These are phyloP conservation scores for Colletotrichum horii DNA, from an alignment of 2,329 filamentous ascomycete genomes.

Conservation along the genomic window DNA sequence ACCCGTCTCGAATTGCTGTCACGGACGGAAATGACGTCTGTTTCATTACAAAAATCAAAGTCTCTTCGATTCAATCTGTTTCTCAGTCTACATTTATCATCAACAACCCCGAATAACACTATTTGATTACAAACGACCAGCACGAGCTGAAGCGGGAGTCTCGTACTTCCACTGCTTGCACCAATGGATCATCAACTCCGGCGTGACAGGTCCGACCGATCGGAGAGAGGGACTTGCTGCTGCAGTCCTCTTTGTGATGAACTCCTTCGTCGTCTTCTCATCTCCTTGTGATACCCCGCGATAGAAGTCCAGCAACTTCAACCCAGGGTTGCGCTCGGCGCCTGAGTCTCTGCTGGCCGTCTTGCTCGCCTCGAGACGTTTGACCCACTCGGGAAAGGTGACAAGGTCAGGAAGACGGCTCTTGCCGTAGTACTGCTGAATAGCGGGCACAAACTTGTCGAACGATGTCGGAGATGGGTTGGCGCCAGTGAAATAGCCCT, in stretches of 20 bases:
- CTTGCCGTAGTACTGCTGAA: constrained; percentile 44
- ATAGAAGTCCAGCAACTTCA: constrained; percentile 60
- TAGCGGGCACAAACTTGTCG: constrained; percentile 40
- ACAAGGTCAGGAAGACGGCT: constrained; percentile 43
- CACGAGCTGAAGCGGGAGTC: not conserved
- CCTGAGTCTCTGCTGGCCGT: constrained; percentile 36
- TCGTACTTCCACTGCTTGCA: constrained; percentile 48
- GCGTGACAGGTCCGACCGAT: constrained; percentile 42
- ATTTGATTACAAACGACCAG: not conserved
- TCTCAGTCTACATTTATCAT: not conserved
- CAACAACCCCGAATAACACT: not conserved
- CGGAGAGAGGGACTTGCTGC: constrained; percentile 46
- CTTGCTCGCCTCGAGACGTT: constrained; percentile 45
- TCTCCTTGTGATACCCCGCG: constrained; percentile 21
- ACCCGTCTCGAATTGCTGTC: fast-evolving
- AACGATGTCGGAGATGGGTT: constrained; percentile 49
- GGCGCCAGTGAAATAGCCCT: constrained; percentile 8
- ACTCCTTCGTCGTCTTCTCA: constrained; percentile 28
- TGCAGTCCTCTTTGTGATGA: constrained; percentile 45
- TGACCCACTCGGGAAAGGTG: constrained; percentile 49
- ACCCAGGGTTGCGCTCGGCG: constrained; percentile 46
- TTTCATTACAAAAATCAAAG: not conserved
- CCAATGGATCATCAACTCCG: constrained; percentile 53
- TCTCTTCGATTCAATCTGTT: not conserved
- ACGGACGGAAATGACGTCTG: not conserved